phyloP scores from a whole-genome alignment of 1,284 basidiomycete genomes.

The Puccinia hordei region DNA sequence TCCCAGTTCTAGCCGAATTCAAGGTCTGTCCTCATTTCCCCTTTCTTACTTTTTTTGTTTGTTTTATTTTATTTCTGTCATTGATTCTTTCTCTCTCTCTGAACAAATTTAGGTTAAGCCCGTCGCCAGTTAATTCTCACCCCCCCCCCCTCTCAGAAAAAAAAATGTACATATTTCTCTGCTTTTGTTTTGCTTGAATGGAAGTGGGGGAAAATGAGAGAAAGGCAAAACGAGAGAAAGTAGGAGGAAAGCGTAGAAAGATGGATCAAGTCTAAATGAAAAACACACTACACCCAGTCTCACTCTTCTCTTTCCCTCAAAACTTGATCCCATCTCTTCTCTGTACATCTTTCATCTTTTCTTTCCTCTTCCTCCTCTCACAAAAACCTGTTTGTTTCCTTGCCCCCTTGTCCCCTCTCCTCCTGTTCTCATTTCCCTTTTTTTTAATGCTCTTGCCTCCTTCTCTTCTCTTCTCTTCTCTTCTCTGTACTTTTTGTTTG shows the following conservation, averaged over 20 bases:
- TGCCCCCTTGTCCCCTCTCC: no score
- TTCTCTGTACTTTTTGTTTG: neutral
- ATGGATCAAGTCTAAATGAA: neutral
- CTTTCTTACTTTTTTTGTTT: neutral
- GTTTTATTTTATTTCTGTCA: neutral
- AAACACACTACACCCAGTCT: no score
- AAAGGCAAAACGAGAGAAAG: neutral
- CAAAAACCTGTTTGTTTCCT: no score
- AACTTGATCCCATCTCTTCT: no score
- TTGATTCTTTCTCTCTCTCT: neutral
- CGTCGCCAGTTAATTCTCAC: neutral
- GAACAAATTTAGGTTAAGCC: slow-evolving; percentile 54
- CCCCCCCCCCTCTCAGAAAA: neutral
- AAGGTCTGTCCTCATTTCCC: slow-evolving; percentile 69
- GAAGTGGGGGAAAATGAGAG: no score
- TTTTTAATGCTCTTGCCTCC: slow-evolving; percentile 3
- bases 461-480: slow-evolving; percentile 3
- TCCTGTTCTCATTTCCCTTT: no score
- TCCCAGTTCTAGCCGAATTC: slow-evolving; percentile 61
- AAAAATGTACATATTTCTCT: neutral
- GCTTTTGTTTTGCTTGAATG: neutral
- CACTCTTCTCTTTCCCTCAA: no score
- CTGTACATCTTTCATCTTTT: neutral
- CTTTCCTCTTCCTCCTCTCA: neutral
- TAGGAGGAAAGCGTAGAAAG: neutral